Conservation (phyloP, 495 filamentous ascomycete species). For the Aspergillus heteromorphus region DNA sequence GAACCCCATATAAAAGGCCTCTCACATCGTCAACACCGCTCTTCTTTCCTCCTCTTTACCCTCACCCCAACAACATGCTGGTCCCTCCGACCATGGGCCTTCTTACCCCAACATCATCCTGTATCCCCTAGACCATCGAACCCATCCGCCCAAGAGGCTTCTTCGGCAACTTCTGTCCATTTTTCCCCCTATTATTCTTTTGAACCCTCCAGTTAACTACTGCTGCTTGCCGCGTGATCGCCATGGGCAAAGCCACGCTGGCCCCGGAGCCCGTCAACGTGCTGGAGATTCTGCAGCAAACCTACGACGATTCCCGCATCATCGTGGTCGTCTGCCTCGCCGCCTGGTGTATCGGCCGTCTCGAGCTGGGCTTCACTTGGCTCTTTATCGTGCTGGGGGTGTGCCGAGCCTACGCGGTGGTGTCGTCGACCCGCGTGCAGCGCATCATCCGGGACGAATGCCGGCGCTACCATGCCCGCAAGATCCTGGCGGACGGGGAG, state of each 20-base stretch:
- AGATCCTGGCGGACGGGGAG: constrained; percentile 8
- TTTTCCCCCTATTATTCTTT: too few relatives aligned
- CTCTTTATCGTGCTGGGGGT: constrained; percentile 8
- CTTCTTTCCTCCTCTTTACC: too few relatives aligned
- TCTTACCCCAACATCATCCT: background rate
- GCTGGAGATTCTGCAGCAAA: constrained; percentile 5
- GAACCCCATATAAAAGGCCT: background rate
- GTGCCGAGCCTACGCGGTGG: constrained; percentile 9
- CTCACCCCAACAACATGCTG: background rate
- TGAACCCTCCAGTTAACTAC: too few relatives aligned
- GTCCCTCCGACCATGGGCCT: background rate
- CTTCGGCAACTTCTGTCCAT: too few relatives aligned
- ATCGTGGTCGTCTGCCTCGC: constrained; percentile 10
- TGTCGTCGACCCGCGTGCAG: constrained; percentile 9
- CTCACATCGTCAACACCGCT: background rate
- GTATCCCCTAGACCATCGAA: background rate
- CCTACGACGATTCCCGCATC: constrained; percentile 10
- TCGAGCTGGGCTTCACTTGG: constrained; percentile 9
- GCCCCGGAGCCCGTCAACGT: background rate
- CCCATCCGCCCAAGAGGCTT: background rate
- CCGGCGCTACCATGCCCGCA: constrained; percentile 7
- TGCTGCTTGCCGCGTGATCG: too few relatives aligned
- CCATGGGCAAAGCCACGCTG: constrained; percentile 4
- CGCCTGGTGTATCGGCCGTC: constrained; percentile 8
- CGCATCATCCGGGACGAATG: constrained; percentile 10